Evolutionary conservation across 163 green algal genomes (phyloP), one percentile per base, ranked within the genome.

Genomic region (Scenedesmus sp.): DNA sequence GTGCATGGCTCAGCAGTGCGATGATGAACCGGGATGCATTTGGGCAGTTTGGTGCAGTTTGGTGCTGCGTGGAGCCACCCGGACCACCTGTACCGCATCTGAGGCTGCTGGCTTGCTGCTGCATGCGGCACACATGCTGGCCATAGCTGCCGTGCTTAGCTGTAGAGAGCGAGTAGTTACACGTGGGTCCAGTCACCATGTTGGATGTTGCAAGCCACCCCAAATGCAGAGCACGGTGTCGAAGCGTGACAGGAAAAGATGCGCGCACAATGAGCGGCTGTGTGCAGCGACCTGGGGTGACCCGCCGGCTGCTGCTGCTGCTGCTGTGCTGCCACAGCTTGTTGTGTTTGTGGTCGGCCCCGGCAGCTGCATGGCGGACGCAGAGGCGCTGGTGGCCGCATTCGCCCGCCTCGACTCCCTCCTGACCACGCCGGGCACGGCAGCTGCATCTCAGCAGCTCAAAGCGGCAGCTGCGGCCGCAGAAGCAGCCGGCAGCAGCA

Each of bases 281-380:
- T n/a, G n/a, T n/a, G n/a, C n/a, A n/a, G n/a, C n/a, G n/a, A n/a
- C n/a, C n/a, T n/a, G n/a, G n/a, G n/a, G n/a, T n/a, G n/a, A n/a
- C n/a, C n/a, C n/a, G n/a, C n/a, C 20, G 43, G 44, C 44, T 85
- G 44, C 13, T 78, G 33, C 18, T 87, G 51, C 51, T 78, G 30
- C 40, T 88, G 33, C 5, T 49, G 20, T 85, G 44, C 81, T 92
- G 89, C n/a, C n/a, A n/a, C 91, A 96, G 89, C 92, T 95, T 18
- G 94, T 98, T 61, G 96, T 98, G 86, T 95, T 98, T 86, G 96
- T 97, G 24, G 46, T 98, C 65, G 96, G 97, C 10, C 89, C 94
- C 7, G 97, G 97, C 33, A 97, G 87, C 43, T 95, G 40, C 1
- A 9, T 91, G 26, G 33, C 20, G 3, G 90, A 99, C 61, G 95